Evolutionary conservation across 2,329 filamentous ascomycete genomes (phyloP).

Genomic region (Tolypocladium album): DNA sequence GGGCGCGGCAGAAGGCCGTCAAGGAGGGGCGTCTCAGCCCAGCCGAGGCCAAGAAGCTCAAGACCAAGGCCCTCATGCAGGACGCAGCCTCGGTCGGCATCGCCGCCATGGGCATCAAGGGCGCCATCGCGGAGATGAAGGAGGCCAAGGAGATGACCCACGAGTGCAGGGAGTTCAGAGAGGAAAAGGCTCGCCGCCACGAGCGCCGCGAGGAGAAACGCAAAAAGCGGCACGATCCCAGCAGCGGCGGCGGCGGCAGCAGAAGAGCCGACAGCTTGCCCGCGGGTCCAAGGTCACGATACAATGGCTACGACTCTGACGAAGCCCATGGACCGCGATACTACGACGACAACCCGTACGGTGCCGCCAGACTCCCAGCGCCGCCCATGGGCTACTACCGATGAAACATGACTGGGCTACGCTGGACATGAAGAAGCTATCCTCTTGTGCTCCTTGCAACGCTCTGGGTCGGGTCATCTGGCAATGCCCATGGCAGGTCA

Average conservation of each 20-base stretch:
- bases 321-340: slow-evolving; percentile 33
- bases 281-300: slow-evolving; percentile 27
- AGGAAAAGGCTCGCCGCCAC: slow-evolving; percentile 38
- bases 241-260: slow-evolving; percentile 25
- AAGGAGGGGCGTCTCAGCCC: slow-evolving; percentile 39
- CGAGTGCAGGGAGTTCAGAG: slow-evolving; percentile 36
- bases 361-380: slow-evolving; percentile 27
- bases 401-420: not conserved
- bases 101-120: slow-evolving; percentile 46
- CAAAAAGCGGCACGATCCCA: slow-evolving; percentile 13
- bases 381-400: slow-evolving; percentile 11
- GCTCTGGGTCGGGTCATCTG: not conserved
- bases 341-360: slow-evolving; percentile 36
- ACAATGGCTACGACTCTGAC: slow-evolving; percentile 23
- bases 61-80: slow-evolving; percentile 44
- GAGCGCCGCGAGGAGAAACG: slow-evolving; percentile 32
- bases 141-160: slow-evolving; percentile 39
- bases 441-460: not conserved
- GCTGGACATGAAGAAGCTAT: not conserved
- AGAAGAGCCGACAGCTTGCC: slow-evolving; percentile 34
- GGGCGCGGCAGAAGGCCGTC: slow-evolving; percentile 41
- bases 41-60: slow-evolving; percentile 43
- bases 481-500: not conserved
- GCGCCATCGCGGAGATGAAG: slow-evolving; percentile 44
- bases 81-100: slow-evolving; percentile 49